phyloP scores from a whole-genome alignment of 306 rosid genomes.

The Ochetophila trinervis region DNA sequence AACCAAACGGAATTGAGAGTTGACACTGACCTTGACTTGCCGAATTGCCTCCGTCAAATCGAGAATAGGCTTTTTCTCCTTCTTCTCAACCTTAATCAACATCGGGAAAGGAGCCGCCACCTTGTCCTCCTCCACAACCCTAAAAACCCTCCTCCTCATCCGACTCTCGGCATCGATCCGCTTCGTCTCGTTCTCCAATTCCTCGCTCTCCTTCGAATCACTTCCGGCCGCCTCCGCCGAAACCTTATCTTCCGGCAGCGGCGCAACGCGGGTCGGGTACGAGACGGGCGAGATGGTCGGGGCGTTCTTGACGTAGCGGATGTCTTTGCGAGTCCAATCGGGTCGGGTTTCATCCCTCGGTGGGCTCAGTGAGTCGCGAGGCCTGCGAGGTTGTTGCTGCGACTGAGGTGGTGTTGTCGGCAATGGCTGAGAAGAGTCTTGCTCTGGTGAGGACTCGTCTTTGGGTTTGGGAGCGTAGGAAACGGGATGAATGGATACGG shows the following conservation, averaged over 20 bases:
- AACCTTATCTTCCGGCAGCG: slow-evolving; percentile 66
- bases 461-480: slow-evolving; percentile 69
- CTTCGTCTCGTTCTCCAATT: slow-evolving; percentile 47
- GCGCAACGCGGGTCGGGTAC: slow-evolving; percentile 63
- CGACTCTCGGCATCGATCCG: slow-evolving; percentile 43
- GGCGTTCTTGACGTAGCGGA: slow-evolving; percentile 61
- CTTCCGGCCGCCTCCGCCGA: slow-evolving; percentile 8
- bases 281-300: slow-evolving; percentile 60
- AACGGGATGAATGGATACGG: slow-evolving; percentile 58
- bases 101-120: slow-evolving; percentile 67
- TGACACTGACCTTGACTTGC: slow-evolving; percentile 67
- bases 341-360: slow-evolving; percentile 30
- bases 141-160: slow-evolving; percentile 38
- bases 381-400: slow-evolving; percentile 13
- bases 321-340: slow-evolving; percentile 64
- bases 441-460: slow-evolving; percentile 31
- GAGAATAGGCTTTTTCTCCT: slow-evolving; percentile 56
- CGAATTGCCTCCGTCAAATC: slow-evolving; percentile 84
- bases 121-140: slow-evolving; percentile 49
- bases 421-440: slow-evolving; percentile 17
- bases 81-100: slow-evolving; percentile 58
- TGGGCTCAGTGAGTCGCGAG: slow-evolving; percentile 7
- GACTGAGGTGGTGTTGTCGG: slow-evolving; percentile 15
- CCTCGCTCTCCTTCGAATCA: slow-evolving; percentile 16
- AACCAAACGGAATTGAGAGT: slow-evolving; percentile 4